Base-by-base conservation (phyloP, 2,329 filamentous ascomycete genomes). In the Arthrobotrys megalospora region DNA sequence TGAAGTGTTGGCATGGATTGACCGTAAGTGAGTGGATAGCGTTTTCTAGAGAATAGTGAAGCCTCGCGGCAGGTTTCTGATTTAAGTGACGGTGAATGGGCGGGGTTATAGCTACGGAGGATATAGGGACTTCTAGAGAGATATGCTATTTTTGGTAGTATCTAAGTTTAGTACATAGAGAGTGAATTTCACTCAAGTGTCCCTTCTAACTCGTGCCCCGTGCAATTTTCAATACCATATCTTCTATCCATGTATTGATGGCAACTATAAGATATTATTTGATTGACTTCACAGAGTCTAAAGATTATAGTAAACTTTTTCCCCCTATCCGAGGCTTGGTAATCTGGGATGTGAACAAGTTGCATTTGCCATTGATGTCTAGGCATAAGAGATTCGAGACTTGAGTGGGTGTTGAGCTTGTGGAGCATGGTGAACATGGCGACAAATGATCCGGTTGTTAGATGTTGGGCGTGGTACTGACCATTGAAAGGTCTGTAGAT, bases 201-300 rank as follows among this genome's bases (percentile, higher is more conserved):
- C 16, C 58, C 68, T 5, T 53, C 24, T 8, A 72, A 10, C 38
- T 66, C 69, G 14, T 65, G 69, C 11, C 69, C 69, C 2, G 34
- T 32, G 21, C 47, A 53, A 14, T 14, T n/a, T 6, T 53, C 60
- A 19, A 72, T 16, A 0, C 69, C 69, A 6, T 41, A 60, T n/a
- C 16, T 43, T 24, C n/a, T 5, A 14, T 43, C 53, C 53, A 60
- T 41, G 24, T 41, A 14, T 14, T 21, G 19, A 4, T 21, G 16
- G n/a, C 34, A 41, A 3, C 24, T 34, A 10, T 60, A 60, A 2
- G 34, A 41, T 14, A 60, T 24, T 7, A 3, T 1, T 10, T 24
- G 3, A 8, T 60, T 19, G 36, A 24, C 11, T n/a, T 60, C 34
- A 5, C 12, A 41, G 3, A 60, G 34, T 11, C 41, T 12, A n/a